Base-by-base conservation (phyloP, 148 eudicot genomes). In the Diospyros kaki region DNA sequence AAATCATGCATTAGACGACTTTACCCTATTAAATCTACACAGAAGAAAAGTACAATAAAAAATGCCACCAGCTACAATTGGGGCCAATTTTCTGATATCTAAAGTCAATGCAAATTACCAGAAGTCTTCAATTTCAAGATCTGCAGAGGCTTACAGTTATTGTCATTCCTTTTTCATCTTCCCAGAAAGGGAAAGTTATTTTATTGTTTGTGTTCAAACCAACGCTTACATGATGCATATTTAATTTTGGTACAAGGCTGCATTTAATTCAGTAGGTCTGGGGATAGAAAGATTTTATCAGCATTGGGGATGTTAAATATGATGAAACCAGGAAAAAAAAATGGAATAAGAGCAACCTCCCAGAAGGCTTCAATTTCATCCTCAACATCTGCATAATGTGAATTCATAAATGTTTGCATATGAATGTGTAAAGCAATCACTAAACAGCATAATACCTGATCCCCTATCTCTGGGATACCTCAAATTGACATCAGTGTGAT, bases 271-370 rank as follows among this genome's bases (percentile, higher is more conserved):
- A 17, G 75, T 10, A 48, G 65, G 55, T 72, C 48, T 45, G 65
- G 52, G 54, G 53, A 11, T 43, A 9, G 8, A 18, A 17, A 17
- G 52, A 3, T 72, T 17, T 55, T 58, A 18, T 72, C 45, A 17
- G 17, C 51, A 12, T 58, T 58, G 52, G 43, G 54, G 52, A 58
- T 9, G 41, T 48, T 50, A 46, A 48, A 48, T 48, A 1, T 9
- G 2, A 54, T 39, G 61, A 54, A 6, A 41, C 73, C 39, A 39
- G 48, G 54, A 54, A 59, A 46, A 42, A 55, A 58, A 46, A 72
- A 43, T n/a, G 65, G 61, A 70, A 73, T 40, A 60, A n/a, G 48
- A 73, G 54, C 66, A 59, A 28, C 28, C 39, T 73, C 52, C 44
- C 53, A 45, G 45, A 38, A 60, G 11, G 43, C 66, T 60, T 46